These are phyloP conservation scores for Quercus dentata DNA, from an alignment of 306 rosid species.

Conservation along the genomic window DNA sequence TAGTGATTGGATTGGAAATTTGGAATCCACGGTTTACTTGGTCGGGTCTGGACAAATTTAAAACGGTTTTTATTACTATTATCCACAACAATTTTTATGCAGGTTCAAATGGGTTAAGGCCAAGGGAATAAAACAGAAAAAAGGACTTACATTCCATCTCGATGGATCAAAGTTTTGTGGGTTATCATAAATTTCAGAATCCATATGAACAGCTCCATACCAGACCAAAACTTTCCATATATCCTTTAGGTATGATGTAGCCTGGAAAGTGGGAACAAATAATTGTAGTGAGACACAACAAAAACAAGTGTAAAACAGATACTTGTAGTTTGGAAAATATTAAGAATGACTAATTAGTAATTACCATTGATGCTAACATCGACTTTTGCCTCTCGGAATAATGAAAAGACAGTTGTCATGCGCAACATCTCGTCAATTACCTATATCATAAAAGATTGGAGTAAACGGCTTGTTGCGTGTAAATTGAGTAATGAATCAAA, in stretches of 20 bases:
- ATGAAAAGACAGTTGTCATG: conserved; percentile 8
- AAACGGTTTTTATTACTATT: no score
- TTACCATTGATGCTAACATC: conserved; percentile 27
- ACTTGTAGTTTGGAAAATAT: no score
- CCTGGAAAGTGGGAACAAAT: neutral
- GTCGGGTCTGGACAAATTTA: no score
- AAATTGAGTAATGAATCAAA: neutral
- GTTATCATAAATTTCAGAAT: conserved; percentile 15
- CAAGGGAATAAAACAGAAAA: no score
- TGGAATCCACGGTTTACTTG: no score
- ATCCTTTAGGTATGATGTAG: conserved; percentile 29
- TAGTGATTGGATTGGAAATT: no score
- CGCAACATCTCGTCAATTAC: conserved; percentile 29
- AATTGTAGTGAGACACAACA: neutral
- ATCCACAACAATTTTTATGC: no score
- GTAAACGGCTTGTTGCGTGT: neutral
- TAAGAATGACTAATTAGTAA: neutral
- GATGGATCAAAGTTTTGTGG: neutral
- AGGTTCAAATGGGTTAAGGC: no score
- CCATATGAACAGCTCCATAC: conserved; percentile 35
- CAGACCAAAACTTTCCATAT: conserved; percentile 26
- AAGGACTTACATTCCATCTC: no score
- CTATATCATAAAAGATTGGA: neutral
- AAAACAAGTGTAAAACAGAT: no score
- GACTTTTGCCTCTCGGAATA: conserved; percentile 27